phyloP scores from a whole-genome alignment of 1,284 basidiomycete genomes.

The Rugosomyces carneus region DNA sequence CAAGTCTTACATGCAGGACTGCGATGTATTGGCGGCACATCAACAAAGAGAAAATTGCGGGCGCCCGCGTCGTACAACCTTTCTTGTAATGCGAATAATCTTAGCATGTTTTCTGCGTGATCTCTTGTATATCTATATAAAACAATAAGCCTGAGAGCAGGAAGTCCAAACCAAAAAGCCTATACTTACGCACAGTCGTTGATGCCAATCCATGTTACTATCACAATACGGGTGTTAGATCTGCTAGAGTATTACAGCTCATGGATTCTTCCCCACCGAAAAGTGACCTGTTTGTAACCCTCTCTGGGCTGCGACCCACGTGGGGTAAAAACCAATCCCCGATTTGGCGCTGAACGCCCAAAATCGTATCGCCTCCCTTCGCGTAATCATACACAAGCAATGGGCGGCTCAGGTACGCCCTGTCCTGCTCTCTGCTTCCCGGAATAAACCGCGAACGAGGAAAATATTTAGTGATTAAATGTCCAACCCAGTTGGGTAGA shows the following conservation, averaged over 20 bases:
- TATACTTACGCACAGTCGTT: constrained; percentile 55
- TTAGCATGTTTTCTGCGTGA: constrained; percentile 21
- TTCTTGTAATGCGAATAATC: constrained; percentile 39
- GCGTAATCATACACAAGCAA: constrained; percentile 49
- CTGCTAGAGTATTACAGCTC: no score
- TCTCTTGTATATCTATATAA: constrained; percentile 15
- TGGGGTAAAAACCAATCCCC: constrained; percentile 29
- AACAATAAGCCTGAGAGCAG: background rate
- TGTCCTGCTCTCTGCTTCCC: constrained; percentile 17
- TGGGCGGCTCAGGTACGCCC: constrained; percentile 24
- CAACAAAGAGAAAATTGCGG: constrained; percentile 58
- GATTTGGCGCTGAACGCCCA: constrained; percentile 36
- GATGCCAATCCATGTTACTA: constrained; percentile 62
- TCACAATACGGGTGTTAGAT: background rate
- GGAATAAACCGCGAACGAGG: constrained; percentile 29
- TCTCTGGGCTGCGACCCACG: constrained; percentile 31
- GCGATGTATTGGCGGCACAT: constrained; percentile 53
- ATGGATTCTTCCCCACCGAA: no score
- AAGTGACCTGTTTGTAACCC: constrained; percentile 35
- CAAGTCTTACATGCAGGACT: constrained; percentile 39
- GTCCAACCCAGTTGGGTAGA: constrained; percentile 49
- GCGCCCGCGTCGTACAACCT: constrained; percentile 44
- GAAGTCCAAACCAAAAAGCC: no score
- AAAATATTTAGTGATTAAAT: constrained; percentile 40
- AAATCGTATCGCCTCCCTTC: constrained; percentile 36